A percentile compares a stretch with the other conserved stretches of the same genome.
Evolutionary conservation across 2,329 filamentous ascomycete genomes (phyloP).

Genomic region (Blastomyces parvus): DNA sequence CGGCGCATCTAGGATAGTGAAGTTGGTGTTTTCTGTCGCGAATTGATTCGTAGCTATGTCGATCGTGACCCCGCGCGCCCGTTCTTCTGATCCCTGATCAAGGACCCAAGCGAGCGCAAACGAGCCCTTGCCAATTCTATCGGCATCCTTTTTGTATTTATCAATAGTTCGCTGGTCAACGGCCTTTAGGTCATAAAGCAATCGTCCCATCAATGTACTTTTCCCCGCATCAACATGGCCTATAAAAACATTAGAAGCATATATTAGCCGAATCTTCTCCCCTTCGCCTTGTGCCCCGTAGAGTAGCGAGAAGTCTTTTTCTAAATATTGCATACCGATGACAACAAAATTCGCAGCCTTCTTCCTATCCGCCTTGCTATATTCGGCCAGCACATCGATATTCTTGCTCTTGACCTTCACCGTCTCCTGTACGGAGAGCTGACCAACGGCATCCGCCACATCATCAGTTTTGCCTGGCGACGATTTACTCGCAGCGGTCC

Average conservation of each 20-base stretch:
- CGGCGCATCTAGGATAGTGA: conserved; percentile 91
- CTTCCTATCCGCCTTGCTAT: conserved; percentile 64
- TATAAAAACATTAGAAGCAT: conserved; percentile 29
- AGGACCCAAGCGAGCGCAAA: conserved; percentile 97
- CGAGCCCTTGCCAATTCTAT: conserved; percentile 85
- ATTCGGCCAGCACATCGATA: conserved; percentile 73
- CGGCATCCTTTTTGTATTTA: conserved; percentile 77
- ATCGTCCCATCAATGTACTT: conserved; percentile 92
- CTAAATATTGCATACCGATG: conserved; percentile 54
- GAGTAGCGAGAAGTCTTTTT: not conserved
- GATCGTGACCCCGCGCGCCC: conserved; percentile 84
- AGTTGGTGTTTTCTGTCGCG: conserved; percentile 73
- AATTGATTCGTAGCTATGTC: conserved; percentile 95
- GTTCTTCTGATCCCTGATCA: conserved; percentile 83
- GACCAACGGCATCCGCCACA: conserved; percentile 41
- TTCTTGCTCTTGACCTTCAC: conserved; percentile 60
- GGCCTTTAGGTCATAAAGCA: conserved; percentile 78
- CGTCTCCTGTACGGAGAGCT: conserved; percentile 42
- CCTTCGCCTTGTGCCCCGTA: not conserved
- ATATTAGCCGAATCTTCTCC: not conserved
- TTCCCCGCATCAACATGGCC: conserved; percentile 97
- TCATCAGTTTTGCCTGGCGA: conserved; percentile 28
- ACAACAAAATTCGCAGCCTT: conserved; percentile 84
- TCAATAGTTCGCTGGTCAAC: conserved; percentile 83
- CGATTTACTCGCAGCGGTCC: conserved; percentile 32